These are phyloP conservation scores for Massariosphaeria phaeospora DNA, from an alignment of 495 filamentous ascomycete genomes.

Conservation along the genomic window DNA sequence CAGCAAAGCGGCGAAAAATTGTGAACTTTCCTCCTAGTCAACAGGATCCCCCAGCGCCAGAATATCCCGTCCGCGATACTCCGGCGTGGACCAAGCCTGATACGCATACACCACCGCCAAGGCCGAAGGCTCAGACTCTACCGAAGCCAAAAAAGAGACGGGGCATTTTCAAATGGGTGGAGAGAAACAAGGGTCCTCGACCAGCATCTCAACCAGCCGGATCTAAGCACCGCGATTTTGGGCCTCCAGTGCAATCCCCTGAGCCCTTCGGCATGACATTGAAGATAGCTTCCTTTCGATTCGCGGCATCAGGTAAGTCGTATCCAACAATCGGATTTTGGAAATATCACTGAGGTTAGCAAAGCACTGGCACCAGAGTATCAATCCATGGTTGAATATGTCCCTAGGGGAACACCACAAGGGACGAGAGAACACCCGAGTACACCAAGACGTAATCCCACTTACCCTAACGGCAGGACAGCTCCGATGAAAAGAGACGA, in stretches of 20 bases:
- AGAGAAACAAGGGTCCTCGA: slow-evolving; percentile 10
- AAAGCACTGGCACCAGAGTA: slow-evolving; percentile 14
- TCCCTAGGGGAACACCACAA: slow-evolving; percentile 24
- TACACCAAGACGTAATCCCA: slow-evolving; percentile 2
- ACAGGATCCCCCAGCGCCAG: slow-evolving; percentile 12
- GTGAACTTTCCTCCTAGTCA: slow-evolving; percentile 1
- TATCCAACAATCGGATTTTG: neutral
- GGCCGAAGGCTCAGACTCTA: neutral
- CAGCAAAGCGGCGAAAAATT: neutral
- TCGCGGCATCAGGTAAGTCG: slow-evolving; percentile 16
- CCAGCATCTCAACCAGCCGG: neutral
- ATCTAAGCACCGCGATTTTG: neutral
- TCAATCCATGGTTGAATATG: no score
- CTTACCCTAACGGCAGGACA: neutral
- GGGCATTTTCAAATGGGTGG: slow-evolving; percentile 2
- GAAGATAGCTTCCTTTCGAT: slow-evolving; percentile 10
- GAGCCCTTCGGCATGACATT: neutral
- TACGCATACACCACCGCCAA: slow-evolving; percentile 4
- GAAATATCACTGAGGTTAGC: neutral
- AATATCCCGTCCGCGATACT: slow-evolving; percentile 13
- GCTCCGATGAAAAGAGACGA: slow-evolving; percentile 1
- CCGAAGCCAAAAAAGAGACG: neutral
- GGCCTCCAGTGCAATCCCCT: neutral
- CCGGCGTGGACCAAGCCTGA: slow-evolving; percentile 13
- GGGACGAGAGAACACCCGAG: slow-evolving; percentile 11